Base-by-base conservation (phyloP, 495 filamentous ascomycete species). In the Schizothecium vesticola region DNA sequence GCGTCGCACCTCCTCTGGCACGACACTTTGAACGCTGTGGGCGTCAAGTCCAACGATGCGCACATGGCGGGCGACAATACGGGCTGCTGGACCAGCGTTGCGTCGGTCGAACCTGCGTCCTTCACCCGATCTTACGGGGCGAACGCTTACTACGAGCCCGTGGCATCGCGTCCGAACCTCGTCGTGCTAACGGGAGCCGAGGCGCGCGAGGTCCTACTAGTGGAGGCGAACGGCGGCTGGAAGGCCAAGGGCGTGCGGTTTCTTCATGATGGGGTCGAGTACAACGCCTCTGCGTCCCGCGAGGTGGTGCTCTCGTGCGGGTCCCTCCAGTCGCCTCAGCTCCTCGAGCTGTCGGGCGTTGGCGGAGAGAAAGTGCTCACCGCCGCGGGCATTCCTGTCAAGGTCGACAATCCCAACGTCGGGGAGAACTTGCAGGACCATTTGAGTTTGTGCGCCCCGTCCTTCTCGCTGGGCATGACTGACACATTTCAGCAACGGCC, bases 341-440 rank as follows among this genome's bases (percentile, higher is more conserved):
- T 89, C 3, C 80, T 89, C 0, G 84, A 88, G 71, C 73, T 88
- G 1, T 88, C 86, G 7, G 87, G 87, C 3, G 78, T 89, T 26
- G 87, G 87, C 0, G 67, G 70, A 11, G 64, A 66, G 4, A 65
- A 71, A 11, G 57, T 86, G 2, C 79, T 88, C 0, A 60, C 76
- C 1, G 71, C 72, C 0, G 79, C 79, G 6, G 80, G 81, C 0
- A 81, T 88, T 25, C 70, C 75, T 0, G 69, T 81, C 5, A 79
- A 81, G 24, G 72, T 86, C 3, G 72, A 81, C 24, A 81, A 80
- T 33, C 73, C 82, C 0, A 81, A 81, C 21, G 86, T 88, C 2
- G 86, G 86, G 6, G 80, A 84, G 61, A 87, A 87, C 56, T 73
- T 88, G 3, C 86, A 88, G 68, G 86, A 87, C 29, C 85, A 87